These are phyloP conservation scores for Solanum chmielewskii DNA, from an alignment of 257 asterid species.

Conservation along the genomic window DNA sequence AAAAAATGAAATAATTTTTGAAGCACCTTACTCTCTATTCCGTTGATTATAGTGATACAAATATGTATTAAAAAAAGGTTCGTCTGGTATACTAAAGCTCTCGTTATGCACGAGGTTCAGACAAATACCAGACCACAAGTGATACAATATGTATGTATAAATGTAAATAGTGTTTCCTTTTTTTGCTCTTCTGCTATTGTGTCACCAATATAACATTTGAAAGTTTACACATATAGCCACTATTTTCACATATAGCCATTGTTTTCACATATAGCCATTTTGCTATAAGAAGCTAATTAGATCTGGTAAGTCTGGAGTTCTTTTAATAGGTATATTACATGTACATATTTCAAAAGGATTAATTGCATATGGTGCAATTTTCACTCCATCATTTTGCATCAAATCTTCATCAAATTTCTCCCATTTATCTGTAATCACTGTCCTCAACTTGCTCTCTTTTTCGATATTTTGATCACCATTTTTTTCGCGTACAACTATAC, in stretches of 20 bases:
- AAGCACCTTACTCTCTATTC: neutral
- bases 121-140: neutral
- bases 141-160: neutral
- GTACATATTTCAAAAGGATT: slow-evolving; percentile 2
- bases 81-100: neutral
- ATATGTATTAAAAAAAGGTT: neutral
- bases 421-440: slow-evolving; percentile 21
- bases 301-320: slow-evolving; percentile 17
- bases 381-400: neutral
- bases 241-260: neutral
- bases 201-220: neutral
- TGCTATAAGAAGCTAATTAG: slow-evolving; percentile 15
- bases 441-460: neutral
- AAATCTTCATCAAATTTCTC: slow-evolving; percentile 31
- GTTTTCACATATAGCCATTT: neutral
- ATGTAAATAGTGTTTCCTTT: neutral
- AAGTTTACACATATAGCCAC: neutral
- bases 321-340: neutral
- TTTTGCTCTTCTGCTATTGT: neutral
- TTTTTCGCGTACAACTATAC: slow-evolving; percentile 5
- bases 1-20: neutral
- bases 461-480: neutral
- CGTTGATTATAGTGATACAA: neutral
- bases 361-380: neutral
- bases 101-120: neutral